phyloP scores from a whole-genome alignment of 441 rosid species.

The Adansonia rubrostipa region DNA sequence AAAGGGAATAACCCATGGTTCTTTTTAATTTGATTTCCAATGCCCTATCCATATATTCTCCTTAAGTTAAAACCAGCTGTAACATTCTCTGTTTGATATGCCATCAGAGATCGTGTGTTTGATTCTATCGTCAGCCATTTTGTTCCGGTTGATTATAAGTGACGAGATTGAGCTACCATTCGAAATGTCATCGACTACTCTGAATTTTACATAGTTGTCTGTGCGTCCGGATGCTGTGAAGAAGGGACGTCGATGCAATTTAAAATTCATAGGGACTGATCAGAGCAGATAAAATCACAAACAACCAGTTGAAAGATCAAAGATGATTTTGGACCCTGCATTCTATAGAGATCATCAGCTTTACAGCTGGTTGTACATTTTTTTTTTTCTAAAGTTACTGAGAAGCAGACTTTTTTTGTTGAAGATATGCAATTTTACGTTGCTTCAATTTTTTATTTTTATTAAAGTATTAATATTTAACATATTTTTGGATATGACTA shows the following conservation, averaged over 20 bases:
- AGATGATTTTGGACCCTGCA: background rate
- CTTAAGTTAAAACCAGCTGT: too few species aligned
- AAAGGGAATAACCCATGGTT: background rate
- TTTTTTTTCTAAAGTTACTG: background rate
- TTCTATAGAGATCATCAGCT: background rate
- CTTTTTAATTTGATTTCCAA: conserved; percentile 1
- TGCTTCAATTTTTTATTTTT: too few species aligned
- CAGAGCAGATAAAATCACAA: conserved; percentile 25
- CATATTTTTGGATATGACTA: too few species aligned
- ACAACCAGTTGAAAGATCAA: background rate
- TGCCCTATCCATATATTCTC: background rate
- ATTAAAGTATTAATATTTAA: too few species aligned
- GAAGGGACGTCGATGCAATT: conserved; percentile 35
- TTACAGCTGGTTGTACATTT: conserved; percentile 10
- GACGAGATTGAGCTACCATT: conserved; percentile 78
- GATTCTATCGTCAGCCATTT: conserved; percentile 77
- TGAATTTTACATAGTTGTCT: conserved; percentile 60
- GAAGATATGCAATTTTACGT: background rate
- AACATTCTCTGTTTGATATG: conserved; percentile 34
- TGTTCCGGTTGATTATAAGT: conserved; percentile 73
- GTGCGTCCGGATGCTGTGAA: conserved; percentile 62
- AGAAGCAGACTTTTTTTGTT: background rate
- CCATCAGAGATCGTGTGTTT: conserved; percentile 78
- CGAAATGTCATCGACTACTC: conserved; percentile 76
- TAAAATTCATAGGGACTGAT: conserved; percentile 21